Conservation (phyloP, 2,329 filamentous ascomycete species). For the Stromatinia cepivora region DNA sequence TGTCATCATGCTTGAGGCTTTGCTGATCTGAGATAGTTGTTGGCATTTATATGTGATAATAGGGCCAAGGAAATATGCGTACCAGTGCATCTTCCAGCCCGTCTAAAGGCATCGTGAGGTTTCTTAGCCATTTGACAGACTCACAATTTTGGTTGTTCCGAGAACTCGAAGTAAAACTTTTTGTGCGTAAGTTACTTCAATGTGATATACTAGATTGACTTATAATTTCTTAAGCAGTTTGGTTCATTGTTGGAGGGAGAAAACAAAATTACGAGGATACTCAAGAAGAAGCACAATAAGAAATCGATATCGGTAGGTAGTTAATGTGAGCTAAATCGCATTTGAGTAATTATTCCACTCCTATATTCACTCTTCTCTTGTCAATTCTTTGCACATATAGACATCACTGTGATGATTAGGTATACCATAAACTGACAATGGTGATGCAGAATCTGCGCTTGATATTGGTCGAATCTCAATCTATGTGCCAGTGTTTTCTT, state of each 20-base stretch:
- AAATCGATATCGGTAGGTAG: too few species aligned
- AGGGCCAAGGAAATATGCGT: background rate
- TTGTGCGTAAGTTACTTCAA: too few species aligned
- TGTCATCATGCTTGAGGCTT: background rate
- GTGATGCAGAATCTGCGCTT: background rate
- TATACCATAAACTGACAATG: rapidly evolving
- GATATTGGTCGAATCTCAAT: background rate
- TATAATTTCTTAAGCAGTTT: too few species aligned
- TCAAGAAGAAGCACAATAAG: too few species aligned
- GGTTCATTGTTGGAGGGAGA: too few species aligned
- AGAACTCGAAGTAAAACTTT: background rate
- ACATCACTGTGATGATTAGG: background rate
- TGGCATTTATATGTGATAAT: background rate
- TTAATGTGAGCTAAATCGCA: rapidly evolving
- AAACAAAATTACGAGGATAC: too few species aligned
- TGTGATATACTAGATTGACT: too few species aligned
- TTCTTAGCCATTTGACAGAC: background rate
- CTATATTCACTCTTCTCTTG: background rate
- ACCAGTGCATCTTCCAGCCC: background rate
- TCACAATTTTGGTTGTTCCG: background rate
- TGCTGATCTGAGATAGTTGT: background rate
- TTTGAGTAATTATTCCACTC: background rate
- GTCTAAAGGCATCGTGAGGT: background rate
- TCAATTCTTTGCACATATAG: background rate
- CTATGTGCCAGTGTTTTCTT: background rate